These are phyloP conservation scores for Alternaria dauci DNA, from an alignment of 2,329 filamentous ascomycete genomes.

Conservation along the genomic window DNA sequence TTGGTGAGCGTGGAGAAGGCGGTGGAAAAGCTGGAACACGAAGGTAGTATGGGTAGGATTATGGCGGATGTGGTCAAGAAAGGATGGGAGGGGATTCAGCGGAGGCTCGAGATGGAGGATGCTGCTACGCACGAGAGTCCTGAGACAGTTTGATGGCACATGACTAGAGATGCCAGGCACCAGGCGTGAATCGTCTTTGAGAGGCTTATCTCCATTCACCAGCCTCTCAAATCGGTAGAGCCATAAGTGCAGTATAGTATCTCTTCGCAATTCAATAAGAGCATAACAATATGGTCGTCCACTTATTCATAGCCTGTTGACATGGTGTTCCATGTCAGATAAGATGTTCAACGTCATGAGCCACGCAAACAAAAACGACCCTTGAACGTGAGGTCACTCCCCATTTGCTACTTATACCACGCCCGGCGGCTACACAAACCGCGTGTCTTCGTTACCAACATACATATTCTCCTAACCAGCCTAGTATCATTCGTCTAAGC, in stretches of 20 bases:
- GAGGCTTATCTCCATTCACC: background rate
- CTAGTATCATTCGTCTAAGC: background rate
- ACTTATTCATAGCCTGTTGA: background rate
- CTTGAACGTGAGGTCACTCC: background rate
- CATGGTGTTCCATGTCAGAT: background rate
- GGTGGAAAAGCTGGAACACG: conserved; percentile 45
- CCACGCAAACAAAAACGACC: background rate
- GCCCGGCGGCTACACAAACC: background rate
- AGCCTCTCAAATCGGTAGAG: background rate
- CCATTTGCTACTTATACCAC: background rate
- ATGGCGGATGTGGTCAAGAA: conserved; percentile 57
- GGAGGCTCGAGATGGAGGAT: conserved; percentile 43
- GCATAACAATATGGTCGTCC: background rate
- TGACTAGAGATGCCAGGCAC: background rate
- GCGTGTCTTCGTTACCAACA: conserved; percentile 8
- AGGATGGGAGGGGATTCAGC: conserved; percentile 56
- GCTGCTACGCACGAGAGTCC: conserved; percentile 31
- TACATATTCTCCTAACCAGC: background rate
- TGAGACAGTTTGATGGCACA: conserved; percentile 16
- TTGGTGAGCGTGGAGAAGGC: conserved; percentile 57
- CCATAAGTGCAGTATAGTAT: background rate
- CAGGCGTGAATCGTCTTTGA: background rate
- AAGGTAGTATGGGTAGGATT: conserved; percentile 41
- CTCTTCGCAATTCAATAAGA: background rate
- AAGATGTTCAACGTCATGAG: background rate